Percentiles rank a stretch among this genome's conserved stretches.
These are phyloP conservation scores for Neostapfia colusana DNA, from an alignment of 176 grass and related monocot genomes.

Conservation along the genomic window DNA sequence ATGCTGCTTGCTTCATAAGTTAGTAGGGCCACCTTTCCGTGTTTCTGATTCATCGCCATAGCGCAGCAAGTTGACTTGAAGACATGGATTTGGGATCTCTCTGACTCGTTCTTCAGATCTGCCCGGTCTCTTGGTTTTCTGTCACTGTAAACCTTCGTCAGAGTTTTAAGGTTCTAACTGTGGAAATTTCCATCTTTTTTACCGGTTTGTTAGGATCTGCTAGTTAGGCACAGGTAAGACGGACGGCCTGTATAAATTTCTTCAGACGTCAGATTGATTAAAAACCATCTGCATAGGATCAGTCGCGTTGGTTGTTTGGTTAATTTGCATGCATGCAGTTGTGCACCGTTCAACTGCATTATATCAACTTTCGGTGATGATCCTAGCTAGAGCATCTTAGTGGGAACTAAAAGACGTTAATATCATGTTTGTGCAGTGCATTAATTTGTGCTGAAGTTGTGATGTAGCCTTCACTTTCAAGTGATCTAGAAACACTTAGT, in stretches of 20 bases:
- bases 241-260: neutral
- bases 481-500: neutral
- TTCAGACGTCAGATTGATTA: slow-evolving; percentile 12
- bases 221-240: slow-evolving; percentile 11
- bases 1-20: slow-evolving; percentile 48
- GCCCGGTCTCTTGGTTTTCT: neutral
- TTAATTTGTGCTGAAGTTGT: slow-evolving; percentile 5
- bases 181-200: neutral
- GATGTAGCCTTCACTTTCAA: neutral
- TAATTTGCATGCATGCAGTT: neutral
- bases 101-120: slow-evolving; percentile 35
- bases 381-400: neutral
- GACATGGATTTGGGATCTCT: slow-evolving; percentile 31
- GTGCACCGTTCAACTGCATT: neutral
- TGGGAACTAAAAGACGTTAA: neutral
- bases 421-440: neutral
- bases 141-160: slow-evolving; percentile 37
- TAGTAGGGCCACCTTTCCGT: slow-evolving; percentile 16
- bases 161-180: slow-evolving; percentile 1
- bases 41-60: slow-evolving; percentile 36
- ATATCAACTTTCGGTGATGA: neutral
- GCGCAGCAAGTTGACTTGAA: slow-evolving; percentile 56
- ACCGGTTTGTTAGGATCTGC: neutral
- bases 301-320: neutral
- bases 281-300: neutral